Evolutionary conservation across 768 basidiomycete species (phyloP).

Genomic region (Pulveroboletus sp.): DNA sequence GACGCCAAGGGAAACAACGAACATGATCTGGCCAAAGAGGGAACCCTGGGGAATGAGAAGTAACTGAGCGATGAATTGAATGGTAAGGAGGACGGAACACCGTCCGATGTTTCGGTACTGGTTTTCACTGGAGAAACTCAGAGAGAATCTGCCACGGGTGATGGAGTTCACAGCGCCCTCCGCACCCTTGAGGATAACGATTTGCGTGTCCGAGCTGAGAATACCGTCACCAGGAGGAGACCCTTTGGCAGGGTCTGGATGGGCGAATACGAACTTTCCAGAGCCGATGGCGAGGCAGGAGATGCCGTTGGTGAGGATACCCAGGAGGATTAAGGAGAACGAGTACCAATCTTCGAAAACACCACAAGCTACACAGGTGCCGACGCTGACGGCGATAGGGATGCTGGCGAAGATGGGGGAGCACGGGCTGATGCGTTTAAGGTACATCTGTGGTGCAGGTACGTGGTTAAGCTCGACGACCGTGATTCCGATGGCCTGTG

Average conservation of each 20-base stretch:
- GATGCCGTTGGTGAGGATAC: slow-evolving; percentile 29
- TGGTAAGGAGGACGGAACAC: slow-evolving; percentile 21
- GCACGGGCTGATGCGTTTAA: no score
- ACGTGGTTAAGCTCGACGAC: no score
- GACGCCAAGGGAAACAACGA: slow-evolving; percentile 23
- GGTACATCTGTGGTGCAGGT: no score
- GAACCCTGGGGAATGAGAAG: slow-evolving; percentile 28
- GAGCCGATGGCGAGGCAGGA: slow-evolving; percentile 25
- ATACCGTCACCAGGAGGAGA: slow-evolving; percentile 30
- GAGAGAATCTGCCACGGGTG: slow-evolving; percentile 25
- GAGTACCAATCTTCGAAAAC: slow-evolving; percentile 24
- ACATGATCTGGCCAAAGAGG: slow-evolving; percentile 30
- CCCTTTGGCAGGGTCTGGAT: slow-evolving; percentile 22
- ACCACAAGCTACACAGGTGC: slow-evolving; percentile 17
- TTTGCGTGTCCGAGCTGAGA: slow-evolving; percentile 14
- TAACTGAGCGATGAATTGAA: slow-evolving; percentile 27
- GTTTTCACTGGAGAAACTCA: slow-evolving; percentile 15
- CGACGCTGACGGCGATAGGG: slow-evolving; percentile 23
- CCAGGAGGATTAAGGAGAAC: slow-evolving; percentile 26
- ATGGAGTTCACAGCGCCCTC: slow-evolving; percentile 29
- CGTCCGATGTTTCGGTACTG: slow-evolving; percentile 14
- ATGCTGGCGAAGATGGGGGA: slow-evolving; percentile 10
- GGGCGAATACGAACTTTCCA: slow-evolving; percentile 19
- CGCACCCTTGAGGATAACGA: slow-evolving; percentile 26
- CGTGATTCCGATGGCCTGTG: no score